Conservation (phyloP, 148 eudicot species). For the Rhododendron vialii region DNA sequence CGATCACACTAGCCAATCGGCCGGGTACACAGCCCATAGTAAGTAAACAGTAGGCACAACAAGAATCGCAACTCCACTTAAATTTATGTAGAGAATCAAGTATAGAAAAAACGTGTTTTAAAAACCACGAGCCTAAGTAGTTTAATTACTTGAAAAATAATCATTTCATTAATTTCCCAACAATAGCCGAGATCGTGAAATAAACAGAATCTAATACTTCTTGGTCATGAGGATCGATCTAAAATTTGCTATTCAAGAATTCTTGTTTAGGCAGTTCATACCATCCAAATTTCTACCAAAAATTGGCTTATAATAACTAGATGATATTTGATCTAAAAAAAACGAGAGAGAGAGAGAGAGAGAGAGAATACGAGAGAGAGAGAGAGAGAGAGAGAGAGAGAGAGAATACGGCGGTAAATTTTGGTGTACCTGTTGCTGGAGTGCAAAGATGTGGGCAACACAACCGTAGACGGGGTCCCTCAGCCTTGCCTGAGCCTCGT, state of each 20-base stretch:
- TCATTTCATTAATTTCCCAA: not conserved
- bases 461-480: constrained; percentile 94
- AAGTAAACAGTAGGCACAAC: not conserved
- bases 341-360: too few relatives aligned
- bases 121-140: not conserved
- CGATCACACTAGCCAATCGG: not conserved
- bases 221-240: too few relatives aligned
- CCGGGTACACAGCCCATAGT: too few relatives aligned
- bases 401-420: not conserved
- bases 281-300: not conserved
- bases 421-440: constrained; percentile 86
- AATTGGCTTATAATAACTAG: not conserved
- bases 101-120: not conserved
- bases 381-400: too few relatives aligned
- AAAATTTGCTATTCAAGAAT: not conserved
- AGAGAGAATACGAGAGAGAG: too few relatives aligned
- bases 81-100: too few relatives aligned
- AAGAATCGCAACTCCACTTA: not conserved
- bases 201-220: too few relatives aligned
- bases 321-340: not conserved
- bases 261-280: not conserved
- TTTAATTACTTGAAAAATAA: too few relatives aligned
- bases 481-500: constrained; percentile 92
- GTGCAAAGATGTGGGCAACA: constrained; percentile 86
- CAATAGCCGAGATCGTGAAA: not conserved